These are phyloP conservation scores for Hsuehochloa calcarea DNA, from an alignment of 176 grass and related monocot species.

Conservation along the genomic window DNA sequence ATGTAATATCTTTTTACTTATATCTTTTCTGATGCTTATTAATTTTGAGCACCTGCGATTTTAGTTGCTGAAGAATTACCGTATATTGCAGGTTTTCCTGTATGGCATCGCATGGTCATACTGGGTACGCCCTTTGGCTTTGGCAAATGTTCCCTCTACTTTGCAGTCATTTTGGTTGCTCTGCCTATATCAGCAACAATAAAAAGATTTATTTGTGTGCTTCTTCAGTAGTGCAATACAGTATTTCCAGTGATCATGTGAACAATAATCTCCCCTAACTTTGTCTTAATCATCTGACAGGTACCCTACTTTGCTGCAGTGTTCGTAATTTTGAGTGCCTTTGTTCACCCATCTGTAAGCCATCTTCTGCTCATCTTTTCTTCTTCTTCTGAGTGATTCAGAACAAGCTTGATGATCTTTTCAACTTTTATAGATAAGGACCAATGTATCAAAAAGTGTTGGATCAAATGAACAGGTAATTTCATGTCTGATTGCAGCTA, in stretches of 20 bases:
- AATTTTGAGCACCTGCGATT: background rate
- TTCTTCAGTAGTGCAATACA: background rate
- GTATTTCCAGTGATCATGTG: background rate
- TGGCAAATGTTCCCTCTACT: background rate
- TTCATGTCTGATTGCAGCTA: background rate
- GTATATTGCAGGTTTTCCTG: constrained; percentile 75
- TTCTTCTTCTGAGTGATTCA: background rate
- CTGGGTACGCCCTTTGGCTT: constrained; percentile 57
- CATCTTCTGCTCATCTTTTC: background rate
- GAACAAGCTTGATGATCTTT: background rate
- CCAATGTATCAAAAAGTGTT: constrained; percentile 72
- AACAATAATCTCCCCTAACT: background rate
- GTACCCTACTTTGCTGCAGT: constrained; percentile 75
- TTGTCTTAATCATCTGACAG: constrained; percentile 37
- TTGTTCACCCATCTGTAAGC: constrained; percentile 82
- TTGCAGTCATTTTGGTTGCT: background rate
- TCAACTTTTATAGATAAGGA: constrained; percentile 64
- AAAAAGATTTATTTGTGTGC: background rate
- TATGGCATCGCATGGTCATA: constrained; percentile 91
- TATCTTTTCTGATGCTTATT: background rate
- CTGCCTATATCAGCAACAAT: background rate
- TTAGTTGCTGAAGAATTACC: constrained; percentile 19
- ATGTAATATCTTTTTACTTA: constrained; percentile 54
- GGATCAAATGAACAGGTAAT: constrained; percentile 80
- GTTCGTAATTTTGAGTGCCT: constrained; percentile 70